Evolutionary conservation across 2,329 filamentous ascomycete species (phyloP), one percentile per base, ranked within the genome.

Genomic region (Fusarium tanahbumbuense): DNA sequence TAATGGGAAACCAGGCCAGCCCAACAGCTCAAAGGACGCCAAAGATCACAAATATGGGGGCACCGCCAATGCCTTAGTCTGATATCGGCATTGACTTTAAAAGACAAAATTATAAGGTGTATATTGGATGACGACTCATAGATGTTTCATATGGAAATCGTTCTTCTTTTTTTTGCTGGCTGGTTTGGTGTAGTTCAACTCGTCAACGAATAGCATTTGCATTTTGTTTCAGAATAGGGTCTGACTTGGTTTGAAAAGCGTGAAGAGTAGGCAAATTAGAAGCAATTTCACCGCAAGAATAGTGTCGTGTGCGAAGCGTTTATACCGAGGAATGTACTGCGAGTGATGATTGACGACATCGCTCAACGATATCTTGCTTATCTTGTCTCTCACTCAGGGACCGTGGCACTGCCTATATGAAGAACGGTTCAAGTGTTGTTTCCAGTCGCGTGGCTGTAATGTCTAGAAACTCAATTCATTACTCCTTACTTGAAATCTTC

Each of bases 41-140:
- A 20, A 79, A 81, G 64, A 78, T 80, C 75, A 73, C 76, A 11
- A 79, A 76, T 42, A 79, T 79, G 72, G 70, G 76, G 13, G 74
- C 76, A 18, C 78, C 78, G 11, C 73, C 74, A 37, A 75, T 77
- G 63, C 74, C 76, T 46, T 75, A 76, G 45, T 68, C 70, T 20
- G 66, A 68, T 48, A 71, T 76, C 68, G 44, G 61, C 56, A 69
- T 53, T 61, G 69, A 47, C 34, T 25, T n/a, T 25, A 32, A 22
- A 47, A 50, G 28, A 52, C 32, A 53, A 18, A 25, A 53, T 25
- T 41, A 23, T 27, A 46, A 54, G 67, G 37, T 64, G 63, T 73
- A 70, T 60, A 74, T 42, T 53, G 61, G 62, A 62, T 62, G 56
- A 48, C 27, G 50, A 46, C 59, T 66, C 65, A 72, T 73, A 73